Evolutionary conservation across 257 asterid species (phyloP), one percentile per base, ranked within the genome.

Genomic region (Linderniella brevidens): DNA sequence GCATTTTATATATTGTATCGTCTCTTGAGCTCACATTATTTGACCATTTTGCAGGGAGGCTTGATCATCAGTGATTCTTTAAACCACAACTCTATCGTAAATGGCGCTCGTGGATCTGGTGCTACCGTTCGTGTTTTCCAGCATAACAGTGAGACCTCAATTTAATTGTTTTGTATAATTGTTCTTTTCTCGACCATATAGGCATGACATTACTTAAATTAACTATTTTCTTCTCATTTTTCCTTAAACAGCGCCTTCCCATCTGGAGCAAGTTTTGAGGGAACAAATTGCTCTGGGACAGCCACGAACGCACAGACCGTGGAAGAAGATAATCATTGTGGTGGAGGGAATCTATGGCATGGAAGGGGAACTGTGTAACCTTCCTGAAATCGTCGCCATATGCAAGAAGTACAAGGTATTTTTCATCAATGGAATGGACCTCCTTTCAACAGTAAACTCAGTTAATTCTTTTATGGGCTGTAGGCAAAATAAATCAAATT

Each of bases 291-390:
- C 93, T 48, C 94, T 81, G 17, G 99, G 99, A 42, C 96, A 79
- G 67, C 96, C 99, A 17, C 75, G 99, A 65, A 90, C 94, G 25
- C 94, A 85, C 64, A 75, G 96, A 61, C 96, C 99, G 25, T 90
- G 99, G 99, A 85, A 85, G 58, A 85, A 90, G 76, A 85, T 90
- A 48, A 68, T 90, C 50, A 94, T 90, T 46, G 73, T 90, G 64
- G 99, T 90, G 80, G 99, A 90, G 72, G 99, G 99, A 45, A 90
- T 90, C 61, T 90, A 90, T 72, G 85, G 99, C 65, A 90, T 90
- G 99, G 99, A 90, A 60, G 99, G 99, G 50, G 99, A 90, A 61
- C 75, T 90, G 41, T 90, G 99, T 74, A 65, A 85, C 57, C 94
- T 90, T 59, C 99, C 99, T 42, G 99, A 90, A 68, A 79, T 90